These are phyloP conservation scores for Verruconis gallopava DNA, from an alignment of 2,329 filamentous ascomycete species.

Conservation along the genomic window DNA sequence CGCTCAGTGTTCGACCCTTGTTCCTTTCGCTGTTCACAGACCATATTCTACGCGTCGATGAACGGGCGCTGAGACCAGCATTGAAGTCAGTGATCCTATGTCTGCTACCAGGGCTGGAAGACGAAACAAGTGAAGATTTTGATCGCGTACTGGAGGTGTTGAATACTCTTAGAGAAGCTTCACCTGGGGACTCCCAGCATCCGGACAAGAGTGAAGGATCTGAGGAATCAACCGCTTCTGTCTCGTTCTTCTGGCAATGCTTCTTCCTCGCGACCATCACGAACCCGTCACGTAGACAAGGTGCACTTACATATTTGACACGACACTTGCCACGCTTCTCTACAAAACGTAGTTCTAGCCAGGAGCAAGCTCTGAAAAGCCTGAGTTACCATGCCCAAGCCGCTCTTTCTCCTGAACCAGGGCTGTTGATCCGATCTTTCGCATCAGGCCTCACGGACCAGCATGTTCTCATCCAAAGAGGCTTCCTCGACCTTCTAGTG, in stretches of 20 bases:
- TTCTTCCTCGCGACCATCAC: constrained; percentile 91
- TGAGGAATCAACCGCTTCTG: constrained; percentile 36
- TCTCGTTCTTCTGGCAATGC: constrained; percentile 96
- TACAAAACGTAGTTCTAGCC: constrained; percentile 13
- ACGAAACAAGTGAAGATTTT: constrained; percentile 95
- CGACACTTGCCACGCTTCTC: constrained; percentile 66
- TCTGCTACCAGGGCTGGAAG: constrained; percentile 83
- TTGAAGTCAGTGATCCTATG: constrained; percentile 82
- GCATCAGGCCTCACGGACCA: constrained; percentile 78
- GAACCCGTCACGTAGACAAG: constrained; percentile 69
- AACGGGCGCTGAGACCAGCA: constrained; percentile 63
- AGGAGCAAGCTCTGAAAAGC: constrained; percentile 21
- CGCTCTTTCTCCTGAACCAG: constrained; percentile 82
- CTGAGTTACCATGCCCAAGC: constrained; percentile 45
- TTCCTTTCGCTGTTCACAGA: constrained; percentile 76
- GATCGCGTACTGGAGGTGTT: constrained; percentile 71
- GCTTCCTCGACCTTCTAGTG: constrained; percentile 85
- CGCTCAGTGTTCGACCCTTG: constrained; percentile 73
- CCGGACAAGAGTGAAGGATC: constrained; percentile 33
- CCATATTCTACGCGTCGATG: constrained; percentile 61
- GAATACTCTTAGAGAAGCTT: constrained; percentile 57
- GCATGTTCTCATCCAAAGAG: constrained; percentile 82
- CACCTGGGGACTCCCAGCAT: constrained; percentile 34
- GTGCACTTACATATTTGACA: constrained; percentile 74
- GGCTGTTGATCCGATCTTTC: constrained; percentile 80